Percentiles rank a stretch among this genome's conserved stretches.
Conservation (phyloP, 768 basidiomycete species). For the Suillus fuscotomentosus region DNA sequence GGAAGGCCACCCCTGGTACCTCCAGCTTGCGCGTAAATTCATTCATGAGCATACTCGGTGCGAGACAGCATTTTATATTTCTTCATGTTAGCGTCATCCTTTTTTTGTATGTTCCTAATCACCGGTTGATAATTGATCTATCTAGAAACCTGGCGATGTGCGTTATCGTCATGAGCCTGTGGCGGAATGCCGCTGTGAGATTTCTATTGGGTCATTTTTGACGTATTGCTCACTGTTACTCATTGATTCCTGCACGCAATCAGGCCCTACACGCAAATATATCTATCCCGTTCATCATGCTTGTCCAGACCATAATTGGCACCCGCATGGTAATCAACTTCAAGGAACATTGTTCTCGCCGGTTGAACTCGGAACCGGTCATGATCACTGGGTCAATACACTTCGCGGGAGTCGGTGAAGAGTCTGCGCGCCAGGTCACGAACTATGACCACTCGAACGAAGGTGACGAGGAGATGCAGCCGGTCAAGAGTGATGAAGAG, state of each 20-base stretch:
- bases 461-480: constrained; percentile 7
- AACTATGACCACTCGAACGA: constrained; percentile 19
- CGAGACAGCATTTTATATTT: constrained; percentile 32
- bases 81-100: constrained; percentile 23
- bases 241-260: no score
- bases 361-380: constrained; percentile 8
- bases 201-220: background rate
- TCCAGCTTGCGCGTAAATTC: constrained; percentile 13
- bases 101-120: background rate
- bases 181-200: constrained; percentile 25
- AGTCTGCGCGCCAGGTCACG: constrained; percentile 8
- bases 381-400: constrained; percentile 16
- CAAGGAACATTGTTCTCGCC: constrained; percentile 24
- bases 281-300: constrained; percentile 30
- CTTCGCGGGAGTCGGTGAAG: constrained; percentile 10
- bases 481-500: background rate
- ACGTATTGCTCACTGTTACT: no score
- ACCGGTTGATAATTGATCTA: background rate
- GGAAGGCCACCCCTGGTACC: background rate
- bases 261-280: constrained; percentile 29
- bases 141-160: constrained; percentile 25
- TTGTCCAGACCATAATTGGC: constrained; percentile 28
- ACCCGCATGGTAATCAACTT: constrained; percentile 31
- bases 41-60: constrained; percentile 23
- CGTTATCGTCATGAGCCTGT: constrained; percentile 25